A percentile compares a stretch with the other conserved stretches of the same genome.
Conservation (phyloP, 441 rosid genomes). For the Breynia disticha region DNA sequence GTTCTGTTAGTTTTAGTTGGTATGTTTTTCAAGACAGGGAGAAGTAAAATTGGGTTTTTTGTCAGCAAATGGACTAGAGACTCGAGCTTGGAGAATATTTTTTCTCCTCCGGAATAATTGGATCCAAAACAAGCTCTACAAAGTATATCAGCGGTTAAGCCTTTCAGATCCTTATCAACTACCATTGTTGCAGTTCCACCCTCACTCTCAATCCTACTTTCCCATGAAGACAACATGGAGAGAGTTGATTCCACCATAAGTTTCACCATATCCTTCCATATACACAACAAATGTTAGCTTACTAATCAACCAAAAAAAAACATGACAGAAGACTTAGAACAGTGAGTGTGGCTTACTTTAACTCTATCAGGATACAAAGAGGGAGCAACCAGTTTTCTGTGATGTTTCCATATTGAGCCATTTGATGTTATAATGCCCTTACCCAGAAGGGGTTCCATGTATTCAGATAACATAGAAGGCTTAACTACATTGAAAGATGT, state of each 20-base stretch:
- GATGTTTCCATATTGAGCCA: slow-evolving; percentile 39
- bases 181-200: slow-evolving; percentile 27
- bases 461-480: slow-evolving; percentile 33
- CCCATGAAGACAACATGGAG: slow-evolving; percentile 34
- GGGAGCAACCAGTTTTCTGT: slow-evolving; percentile 42
- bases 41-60: too few relatives aligned
- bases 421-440: slow-evolving; percentile 32
- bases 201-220: slow-evolving; percentile 22
- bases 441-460: slow-evolving; percentile 37
- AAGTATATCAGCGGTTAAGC: slow-evolving; percentile 46
- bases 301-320: too few relatives aligned
- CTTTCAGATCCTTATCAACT: slow-evolving; percentile 34
- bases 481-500: slow-evolving; percentile 32
- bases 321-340: too few relatives aligned
- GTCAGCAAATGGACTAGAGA: slow-evolving; percentile 31
- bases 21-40: slow-evolving; percentile 2
- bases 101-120: slow-evolving; percentile 37
- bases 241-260: slow-evolving; percentile 44
- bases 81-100: slow-evolving; percentile 35
- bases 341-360: slow-evolving; percentile 34
- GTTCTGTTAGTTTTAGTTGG: slow-evolving; percentile 25
- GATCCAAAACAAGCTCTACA: slow-evolving; percentile 65
- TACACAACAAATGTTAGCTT: background rate
- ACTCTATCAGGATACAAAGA: slow-evolving; percentile 35
- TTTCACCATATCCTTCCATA: slow-evolving; percentile 31